Evolutionary conservation across 331 rosid species (phyloP), one percentile per base, ranked within the genome.

Genomic region (Malus hybrid): DNA sequence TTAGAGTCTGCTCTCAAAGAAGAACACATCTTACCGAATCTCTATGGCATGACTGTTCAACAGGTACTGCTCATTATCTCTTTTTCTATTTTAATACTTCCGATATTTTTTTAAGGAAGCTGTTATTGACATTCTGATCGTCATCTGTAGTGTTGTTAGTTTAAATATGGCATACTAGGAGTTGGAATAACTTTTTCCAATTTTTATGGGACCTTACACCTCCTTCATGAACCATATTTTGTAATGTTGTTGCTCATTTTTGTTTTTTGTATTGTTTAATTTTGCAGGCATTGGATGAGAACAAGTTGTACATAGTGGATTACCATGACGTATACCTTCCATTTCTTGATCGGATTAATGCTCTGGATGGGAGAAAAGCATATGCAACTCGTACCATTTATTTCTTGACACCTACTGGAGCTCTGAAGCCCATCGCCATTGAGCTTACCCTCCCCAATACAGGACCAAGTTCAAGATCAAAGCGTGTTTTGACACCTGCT

Each of bases 271-370:
- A 4, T 28, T 36, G 11, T 64, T 33, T 34, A 16, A 71, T 42
- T 63, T 62, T 76, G 64, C 78, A 95, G 97, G 97, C 99, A 65
- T 34, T 95, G 36, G 82, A 87, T 28, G 88, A 81, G 78, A 89
- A 86, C 7, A 95, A 90, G 82, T 32, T 95, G 79, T 95, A 85
- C 73, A 90, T 89, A 3, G 68, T 95, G 55, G 99, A 95, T 69
- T 78, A 92, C 82, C 99, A 95, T 84, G 99, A 95, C 62, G 80
- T 84, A 10, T 95, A 84, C 82, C 89, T 92, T 75, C 99, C 99
- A 36, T 90, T 95, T 77, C 75, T 95, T 13, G 93, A 94, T 48
- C 81, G 88, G 68, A 89, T 94, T 52, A 94, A 94, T 74, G 82
- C 97, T 18, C 82, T 92, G 3, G 99, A 94, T 75, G 99, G 97